A percentile compares a stretch with the other conserved stretches of the same genome.
Conservation (phyloP, 768 basidiomycete species). For the Amanita subjunquillea region DNA sequence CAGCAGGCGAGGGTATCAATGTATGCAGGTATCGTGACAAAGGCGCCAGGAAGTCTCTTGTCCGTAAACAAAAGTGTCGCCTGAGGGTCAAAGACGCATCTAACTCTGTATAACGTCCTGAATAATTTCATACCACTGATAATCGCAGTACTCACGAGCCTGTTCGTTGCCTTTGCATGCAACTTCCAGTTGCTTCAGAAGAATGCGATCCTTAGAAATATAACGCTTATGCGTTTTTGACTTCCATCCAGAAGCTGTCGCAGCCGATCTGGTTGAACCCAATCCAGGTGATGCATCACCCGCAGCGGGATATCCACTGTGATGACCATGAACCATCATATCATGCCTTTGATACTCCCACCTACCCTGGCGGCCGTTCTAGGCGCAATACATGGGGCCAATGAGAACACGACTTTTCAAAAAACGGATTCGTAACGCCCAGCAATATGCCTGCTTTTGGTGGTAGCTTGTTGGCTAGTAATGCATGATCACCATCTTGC, state of each 20-base stretch:
- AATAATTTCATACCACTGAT: neutral
- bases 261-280: slow-evolving; percentile 16
- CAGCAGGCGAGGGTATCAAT: slow-evolving; percentile 65
- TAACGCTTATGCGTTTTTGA: slow-evolving; percentile 73
- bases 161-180: slow-evolving; percentile 39
- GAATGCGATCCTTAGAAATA: slow-evolving; percentile 70
- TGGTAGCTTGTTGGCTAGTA: slow-evolving; percentile 73
- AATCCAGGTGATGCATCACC: neutral
- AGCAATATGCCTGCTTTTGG: slow-evolving; percentile 69
- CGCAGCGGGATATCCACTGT: slow-evolving; percentile 9
- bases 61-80: slow-evolving; percentile 76
- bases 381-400: slow-evolving; percentile 82
- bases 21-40: slow-evolving; percentile 87
- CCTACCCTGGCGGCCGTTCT: slow-evolving; percentile 39
- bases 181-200: slow-evolving; percentile 66
- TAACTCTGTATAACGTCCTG: slow-evolving; percentile 29
- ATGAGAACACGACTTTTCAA: slow-evolving; percentile 67
- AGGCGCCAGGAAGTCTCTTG: slow-evolving; percentile 79
- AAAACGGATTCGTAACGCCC: slow-evolving; percentile 85
- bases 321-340: neutral
- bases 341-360: neutral
- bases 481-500: slow-evolving; percentile 76
- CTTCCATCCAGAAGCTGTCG: slow-evolving; percentile 65
- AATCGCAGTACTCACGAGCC: slow-evolving; percentile 34
- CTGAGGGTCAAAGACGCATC: slow-evolving; percentile 59